Percentiles rank a stretch among this genome's conserved stretches.
Conservation (phyloP, 2,329 filamentous ascomycete species). For the Colletotrichum euphorbiae region DNA sequence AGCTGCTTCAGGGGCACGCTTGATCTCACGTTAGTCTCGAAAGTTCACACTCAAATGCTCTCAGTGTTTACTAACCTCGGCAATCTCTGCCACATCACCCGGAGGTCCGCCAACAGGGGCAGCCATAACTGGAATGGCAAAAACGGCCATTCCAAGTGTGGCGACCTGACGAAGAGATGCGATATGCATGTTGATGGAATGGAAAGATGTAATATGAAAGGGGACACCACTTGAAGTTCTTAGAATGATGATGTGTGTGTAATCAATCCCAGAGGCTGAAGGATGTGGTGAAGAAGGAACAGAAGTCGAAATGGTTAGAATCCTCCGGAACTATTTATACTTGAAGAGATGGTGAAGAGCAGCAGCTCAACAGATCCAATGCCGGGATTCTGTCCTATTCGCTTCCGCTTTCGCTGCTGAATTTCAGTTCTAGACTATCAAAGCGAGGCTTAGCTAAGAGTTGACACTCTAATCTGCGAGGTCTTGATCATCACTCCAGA, state of each 20-base stretch:
- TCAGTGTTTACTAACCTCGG: background rate
- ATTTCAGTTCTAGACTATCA: background rate
- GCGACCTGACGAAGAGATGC: conserved; percentile 21
- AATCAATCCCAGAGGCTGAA: background rate
- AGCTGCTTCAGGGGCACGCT: conserved; percentile 26
- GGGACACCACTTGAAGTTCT: background rate
- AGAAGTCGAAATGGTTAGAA: background rate
- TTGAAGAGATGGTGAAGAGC: background rate
- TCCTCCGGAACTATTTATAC: conserved; percentile 16
- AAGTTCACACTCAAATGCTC: background rate
- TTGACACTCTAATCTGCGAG: background rate
- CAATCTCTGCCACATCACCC: background rate
- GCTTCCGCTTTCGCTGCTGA: background rate
- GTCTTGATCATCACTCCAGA: background rate
- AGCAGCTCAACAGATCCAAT: background rate
- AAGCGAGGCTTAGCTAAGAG: background rate
- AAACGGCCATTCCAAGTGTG: conserved; percentile 27
- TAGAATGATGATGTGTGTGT: background rate
- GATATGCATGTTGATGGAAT: conserved; percentile 20
- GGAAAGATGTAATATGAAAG: background rate
- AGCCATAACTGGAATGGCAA: conserved; percentile 21
- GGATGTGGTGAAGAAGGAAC: conserved; percentile 14
- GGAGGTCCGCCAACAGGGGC: conserved; percentile 7
- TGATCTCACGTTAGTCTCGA: background rate
- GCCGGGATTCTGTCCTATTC: background rate